Base-by-base conservation (phyloP, 139 green algal species). In the Chlorella sp. region DNA sequence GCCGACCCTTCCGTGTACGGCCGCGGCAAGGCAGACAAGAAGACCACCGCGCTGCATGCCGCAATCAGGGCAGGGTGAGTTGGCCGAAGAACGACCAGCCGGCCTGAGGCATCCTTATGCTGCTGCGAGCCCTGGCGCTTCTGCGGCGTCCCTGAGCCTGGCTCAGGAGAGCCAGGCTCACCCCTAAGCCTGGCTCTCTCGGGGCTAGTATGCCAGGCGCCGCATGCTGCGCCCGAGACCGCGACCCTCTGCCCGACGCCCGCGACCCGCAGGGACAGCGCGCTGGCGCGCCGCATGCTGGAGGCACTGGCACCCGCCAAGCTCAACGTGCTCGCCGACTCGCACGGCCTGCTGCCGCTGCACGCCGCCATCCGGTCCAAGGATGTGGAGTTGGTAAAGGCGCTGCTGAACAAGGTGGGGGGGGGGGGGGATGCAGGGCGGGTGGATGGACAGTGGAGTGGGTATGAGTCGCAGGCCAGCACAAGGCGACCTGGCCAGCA, bases 11-110 rank as follows among this genome's bases (percentile, higher is more conserved):
- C n/a, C 38, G 14, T 55, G 7, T 11, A 12, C 9, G 56, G 69
- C 55, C 27, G 33, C 25, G 38, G 36, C 3, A 19, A 23, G 25
- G 46, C 50, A 43, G 43, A 69, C 31, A 31, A 43, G 15, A 42
- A 68, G 31, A 53, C 36, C 33, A 63, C 60, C 33, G 72, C 60
- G 12, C 40, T 78, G 45, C 72, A 78, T 35, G 3, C 55, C 27
- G 72, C 72, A 23, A 46, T 45, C 35, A 33, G 2, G 12, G 59
- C 25, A 7, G 59, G 35, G 59, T 46, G 5, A 21, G 35, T n/a
- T 31, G 31, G 11, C 23, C n/a, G 56, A 8, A 40, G 27, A 42
- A 11, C 31, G 58, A 31, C 58, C 3, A 6, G 3, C 40, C 6
- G 14, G 58, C 9, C 40, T 41, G 3, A 1, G 1, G 58, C 29